A percentile compares a stretch with the other conserved stretches of the same genome.
These are phyloP conservation scores for Dissophora globulifera DNA, from an alignment of 192 early-diverging fungal species.

Conservation along the genomic window DNA sequence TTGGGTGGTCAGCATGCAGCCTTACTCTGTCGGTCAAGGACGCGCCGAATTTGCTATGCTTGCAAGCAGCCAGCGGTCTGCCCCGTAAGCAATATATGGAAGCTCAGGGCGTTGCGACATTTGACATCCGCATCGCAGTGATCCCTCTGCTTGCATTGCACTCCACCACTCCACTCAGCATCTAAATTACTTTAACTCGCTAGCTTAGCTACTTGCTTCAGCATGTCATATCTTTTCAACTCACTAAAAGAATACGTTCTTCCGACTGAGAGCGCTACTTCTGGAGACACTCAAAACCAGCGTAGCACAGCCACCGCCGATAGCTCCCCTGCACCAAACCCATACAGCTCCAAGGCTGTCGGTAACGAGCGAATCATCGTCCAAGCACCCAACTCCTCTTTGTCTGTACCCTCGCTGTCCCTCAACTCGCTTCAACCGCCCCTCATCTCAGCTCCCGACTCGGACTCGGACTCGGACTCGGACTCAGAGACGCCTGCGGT, in stretches of 20 bases:
- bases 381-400: constrained; percentile 1
- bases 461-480: constrained; percentile 21
- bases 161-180: not conserved
- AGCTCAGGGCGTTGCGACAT: no score
- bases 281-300: not conserved
- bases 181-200: not conserved
- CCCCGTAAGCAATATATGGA: no score
- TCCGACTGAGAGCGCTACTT: not conserved
- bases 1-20: no score
- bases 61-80: no score
- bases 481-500: constrained; percentile 23
- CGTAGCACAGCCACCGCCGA: not conserved
- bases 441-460: constrained; percentile 1
- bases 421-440: constrained; percentile 28
- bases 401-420: constrained; percentile 17
- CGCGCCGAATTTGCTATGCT: no score
- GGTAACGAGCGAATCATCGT: constrained; percentile 35
- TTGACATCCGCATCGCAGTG: no score
- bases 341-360: constrained; percentile 18
- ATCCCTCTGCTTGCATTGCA: no score
- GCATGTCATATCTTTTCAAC: constrained; percentile 37
- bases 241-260: constrained; percentile 35
- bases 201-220: not conserved
- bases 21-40: no score
- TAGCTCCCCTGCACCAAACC: not conserved